phyloP scores from a whole-genome alignment of 768 basidiomycete genomes.

The Gymnopilus junonius region DNA sequence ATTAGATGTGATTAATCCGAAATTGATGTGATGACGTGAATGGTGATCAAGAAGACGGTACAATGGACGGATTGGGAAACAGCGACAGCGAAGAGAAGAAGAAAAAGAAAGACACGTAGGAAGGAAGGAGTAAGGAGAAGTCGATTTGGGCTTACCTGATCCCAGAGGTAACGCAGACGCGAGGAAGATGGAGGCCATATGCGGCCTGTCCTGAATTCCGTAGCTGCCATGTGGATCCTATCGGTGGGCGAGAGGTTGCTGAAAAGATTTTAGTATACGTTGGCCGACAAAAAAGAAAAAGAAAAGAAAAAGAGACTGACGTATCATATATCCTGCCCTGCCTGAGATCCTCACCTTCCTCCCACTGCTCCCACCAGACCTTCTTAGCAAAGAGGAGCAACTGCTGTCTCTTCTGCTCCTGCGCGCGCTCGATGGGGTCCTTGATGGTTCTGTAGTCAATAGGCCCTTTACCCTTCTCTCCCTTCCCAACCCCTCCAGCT shows the following conservation, averaged over 20 bases:
- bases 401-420: slow-evolving; percentile 20
- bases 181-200: slow-evolving; percentile 40
- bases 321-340: slow-evolving; percentile 46
- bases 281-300: not conserved
- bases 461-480: slow-evolving; percentile 6
- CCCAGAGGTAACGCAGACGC: slow-evolving; percentile 59
- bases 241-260: slow-evolving; percentile 54
- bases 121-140: no score
- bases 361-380: slow-evolving; percentile 76
- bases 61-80: not conserved
- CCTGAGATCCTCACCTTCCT: slow-evolving; percentile 58
- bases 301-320: slow-evolving; percentile 40
- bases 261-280: not conserved
- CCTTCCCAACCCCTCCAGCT: no score
- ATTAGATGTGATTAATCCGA: not conserved
- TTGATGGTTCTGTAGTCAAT: slow-evolving; percentile 9
- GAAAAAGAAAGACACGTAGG: not conserved
- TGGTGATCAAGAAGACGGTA: not conserved
- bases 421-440: slow-evolving; percentile 21
- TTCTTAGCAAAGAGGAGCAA: slow-evolving; percentile 27
- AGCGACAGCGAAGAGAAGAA: not conserved
- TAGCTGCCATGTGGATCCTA: slow-evolving; percentile 59
- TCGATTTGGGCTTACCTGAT: slow-evolving; percentile 56
- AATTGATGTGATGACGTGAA: not conserved
- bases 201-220: slow-evolving; percentile 53